Base-by-base conservation (phyloP, 2,329 filamentous ascomycete genomes). In the Basipetospora chlamydospora region DNA sequence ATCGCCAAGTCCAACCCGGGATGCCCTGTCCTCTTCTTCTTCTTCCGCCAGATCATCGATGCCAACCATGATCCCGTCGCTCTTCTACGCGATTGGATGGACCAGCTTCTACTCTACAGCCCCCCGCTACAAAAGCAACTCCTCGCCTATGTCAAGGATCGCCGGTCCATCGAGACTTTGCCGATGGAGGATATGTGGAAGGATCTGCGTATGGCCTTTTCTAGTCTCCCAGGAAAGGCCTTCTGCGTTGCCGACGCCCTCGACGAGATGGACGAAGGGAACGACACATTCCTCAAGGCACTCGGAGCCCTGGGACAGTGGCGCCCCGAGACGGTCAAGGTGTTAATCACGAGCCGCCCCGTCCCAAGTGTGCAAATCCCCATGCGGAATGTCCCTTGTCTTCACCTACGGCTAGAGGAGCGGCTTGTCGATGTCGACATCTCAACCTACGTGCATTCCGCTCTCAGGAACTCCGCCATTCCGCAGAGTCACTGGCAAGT, bases 211-310 rank as follows among this genome's bases (percentile, higher is more conserved):
- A 42, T 43, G 20, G 49, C 49, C 0, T 34, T 56, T 7, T 31
- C 31, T 2, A 25, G 32, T 5, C 41, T 50, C 15, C 45, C 39
- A 28, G 40, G 21, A 3, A 46, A 38, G 3, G 57, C 51, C 0
- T 65, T 57, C 35, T 58, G 55, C 23, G 48, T 67, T 2, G 49
- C 51, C 0, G 63, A 66, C 41, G 61, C 61, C 0, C 48, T 67
- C 3, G 64, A 67, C 40, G 63, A 67, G 44, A 64, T 67, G 55
- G 57, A 63, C 28, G 26, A 45, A n/a, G 54, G 47, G 0, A 46
- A 59, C 12, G 51, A 55, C 3, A 26, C 41, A 0, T 61, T 64
- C 21, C 40, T 64, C 3, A 32, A 49, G 3, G 33, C 43, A 3
- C 44, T 67, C 0, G 48, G 46, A 2, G 35, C 41, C 0, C 46